Percentiles rank a stretch among this genome's conserved stretches.
phyloP scores from a whole-genome alignment of 129 eudicot genomes.

The Arctium minus region DNA sequence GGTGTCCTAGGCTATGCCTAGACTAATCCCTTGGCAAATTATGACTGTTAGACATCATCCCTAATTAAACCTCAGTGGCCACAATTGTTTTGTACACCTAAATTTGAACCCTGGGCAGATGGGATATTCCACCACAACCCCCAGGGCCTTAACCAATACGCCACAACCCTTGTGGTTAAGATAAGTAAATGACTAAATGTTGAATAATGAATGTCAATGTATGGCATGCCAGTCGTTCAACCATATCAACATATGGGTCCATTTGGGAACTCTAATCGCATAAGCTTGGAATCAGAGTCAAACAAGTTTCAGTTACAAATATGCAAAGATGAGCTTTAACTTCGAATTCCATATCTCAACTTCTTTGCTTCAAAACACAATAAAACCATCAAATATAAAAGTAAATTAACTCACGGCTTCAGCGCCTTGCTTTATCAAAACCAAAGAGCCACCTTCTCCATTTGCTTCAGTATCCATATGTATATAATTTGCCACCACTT shows the following conservation, averaged over 20 bases:
- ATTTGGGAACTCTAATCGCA: neutral
- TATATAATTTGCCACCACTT: neutral
- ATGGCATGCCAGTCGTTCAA: neutral
- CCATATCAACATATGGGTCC: neutral
- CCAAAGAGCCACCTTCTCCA: constrained; percentile 41
- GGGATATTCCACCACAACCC: too few species aligned
- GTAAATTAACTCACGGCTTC: constrained; percentile 72
- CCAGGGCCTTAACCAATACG: too few species aligned
- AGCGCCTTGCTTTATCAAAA: constrained; percentile 92
- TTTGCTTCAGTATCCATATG: constrained; percentile 59
- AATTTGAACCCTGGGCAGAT: too few species aligned
- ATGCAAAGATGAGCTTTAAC: neutral
- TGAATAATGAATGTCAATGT: neutral
- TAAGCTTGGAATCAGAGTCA: neutral
- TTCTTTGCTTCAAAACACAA: neutral
- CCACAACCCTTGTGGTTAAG: too few species aligned
- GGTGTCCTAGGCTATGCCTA: too few species aligned
- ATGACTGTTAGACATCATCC: too few species aligned
- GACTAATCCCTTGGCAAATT: too few species aligned
- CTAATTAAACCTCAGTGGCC: too few species aligned
- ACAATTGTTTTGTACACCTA: too few species aligned
- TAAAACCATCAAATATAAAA: neutral
- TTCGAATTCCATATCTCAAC: neutral
- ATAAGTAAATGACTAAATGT: neutral
- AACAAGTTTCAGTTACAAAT: neutral